A percentile compares a stretch with the other conserved stretches of the same genome.
These are phyloP conservation scores for Akanthomyces lecanii DNA, from an alignment of 2,329 filamentous ascomycete genomes.

Conservation along the genomic window DNA sequence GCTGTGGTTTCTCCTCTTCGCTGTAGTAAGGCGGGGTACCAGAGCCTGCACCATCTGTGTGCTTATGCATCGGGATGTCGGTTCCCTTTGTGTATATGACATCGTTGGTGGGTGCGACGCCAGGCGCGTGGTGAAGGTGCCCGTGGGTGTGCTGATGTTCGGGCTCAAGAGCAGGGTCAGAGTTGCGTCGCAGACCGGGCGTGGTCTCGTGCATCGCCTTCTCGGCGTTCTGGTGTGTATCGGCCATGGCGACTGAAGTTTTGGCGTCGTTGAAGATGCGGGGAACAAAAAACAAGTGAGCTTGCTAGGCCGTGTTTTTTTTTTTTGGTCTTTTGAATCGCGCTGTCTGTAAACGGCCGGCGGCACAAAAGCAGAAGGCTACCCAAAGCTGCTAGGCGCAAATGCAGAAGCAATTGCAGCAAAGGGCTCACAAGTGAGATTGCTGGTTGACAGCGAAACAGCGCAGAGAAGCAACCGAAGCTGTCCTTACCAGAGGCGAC, in stretches of 20 bases:
- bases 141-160: slow-evolving; percentile 41
- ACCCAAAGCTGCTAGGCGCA: not conserved
- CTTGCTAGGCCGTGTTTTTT: not conserved
- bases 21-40: slow-evolving; percentile 34
- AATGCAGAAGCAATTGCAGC: not conserved
- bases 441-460: slow-evolving; percentile 5
- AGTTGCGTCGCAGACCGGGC: slow-evolving; percentile 24
- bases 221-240: not conserved
- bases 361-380: not conserved
- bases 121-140: slow-evolving; percentile 39
- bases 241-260: slow-evolving; percentile 1
- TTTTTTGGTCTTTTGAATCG: not conserved
- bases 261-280: slow-evolving; percentile 1
- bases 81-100: slow-evolving; percentile 40
- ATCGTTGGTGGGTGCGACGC: slow-evolving; percentile 35
- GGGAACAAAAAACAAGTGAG: not conserved
- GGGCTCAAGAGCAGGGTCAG: slow-evolving; percentile 34
- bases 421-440: slow-evolving; percentile 14
- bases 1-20: slow-evolving; percentile 36
- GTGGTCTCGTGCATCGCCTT: slow-evolving; percentile 15
- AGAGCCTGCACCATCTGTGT: slow-evolving; percentile 17
- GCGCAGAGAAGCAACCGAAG: not conserved
- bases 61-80: slow-evolving; percentile 21
- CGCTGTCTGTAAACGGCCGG: not conserved
- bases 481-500: slow-evolving; percentile 5